Conservation (phyloP, 352 stramenopile species). For the Pilasporangium apinafurcum region DNA sequence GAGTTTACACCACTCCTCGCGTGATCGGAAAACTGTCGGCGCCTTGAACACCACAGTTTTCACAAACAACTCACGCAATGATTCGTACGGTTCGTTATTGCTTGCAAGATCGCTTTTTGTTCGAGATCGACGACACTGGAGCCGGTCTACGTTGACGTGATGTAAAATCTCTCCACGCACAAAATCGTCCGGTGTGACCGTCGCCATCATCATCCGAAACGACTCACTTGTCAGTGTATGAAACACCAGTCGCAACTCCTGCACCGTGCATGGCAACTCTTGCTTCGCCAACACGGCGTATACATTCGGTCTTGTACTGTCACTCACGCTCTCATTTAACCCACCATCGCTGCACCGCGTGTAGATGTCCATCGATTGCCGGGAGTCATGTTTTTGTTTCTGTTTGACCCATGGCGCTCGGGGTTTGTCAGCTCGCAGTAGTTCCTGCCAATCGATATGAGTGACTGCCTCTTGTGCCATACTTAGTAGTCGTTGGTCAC, state of each 20-base stretch:
- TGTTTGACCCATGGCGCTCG: constrained; percentile 23
- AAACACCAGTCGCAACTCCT: constrained; percentile 9
- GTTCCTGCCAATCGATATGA: constrained; percentile 24
- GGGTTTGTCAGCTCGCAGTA: constrained; percentile 15
- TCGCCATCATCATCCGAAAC: constrained; percentile 4
- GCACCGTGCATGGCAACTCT: constrained; percentile 3
- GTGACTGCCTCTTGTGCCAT: constrained; percentile 16
- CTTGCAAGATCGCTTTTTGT: too few relatives aligned
- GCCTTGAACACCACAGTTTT: too few relatives aligned
- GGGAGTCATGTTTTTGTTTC: constrained; percentile 11
- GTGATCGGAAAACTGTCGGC: too few relatives aligned
- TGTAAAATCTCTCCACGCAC: constrained; percentile 4
- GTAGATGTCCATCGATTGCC: constrained; percentile 7
- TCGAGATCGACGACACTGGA: too few relatives aligned
- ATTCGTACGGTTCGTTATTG: too few relatives aligned
- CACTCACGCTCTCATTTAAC: too few relatives aligned
- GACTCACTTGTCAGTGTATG: constrained; percentile 8
- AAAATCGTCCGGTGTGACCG: constrained; percentile 1
- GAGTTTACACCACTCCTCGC: too few relatives aligned
- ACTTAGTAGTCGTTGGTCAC: constrained; percentile 31
- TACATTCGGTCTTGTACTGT: too few relatives aligned
- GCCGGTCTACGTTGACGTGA: too few relatives aligned
- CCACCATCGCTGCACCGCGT: constrained; percentile 7
- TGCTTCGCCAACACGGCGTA: constrained; percentile 6
- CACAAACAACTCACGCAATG: too few relatives aligned